phyloP scores from a whole-genome alignment of 2,329 filamentous ascomycete species.

The Diaporthe longicolla region DNA sequence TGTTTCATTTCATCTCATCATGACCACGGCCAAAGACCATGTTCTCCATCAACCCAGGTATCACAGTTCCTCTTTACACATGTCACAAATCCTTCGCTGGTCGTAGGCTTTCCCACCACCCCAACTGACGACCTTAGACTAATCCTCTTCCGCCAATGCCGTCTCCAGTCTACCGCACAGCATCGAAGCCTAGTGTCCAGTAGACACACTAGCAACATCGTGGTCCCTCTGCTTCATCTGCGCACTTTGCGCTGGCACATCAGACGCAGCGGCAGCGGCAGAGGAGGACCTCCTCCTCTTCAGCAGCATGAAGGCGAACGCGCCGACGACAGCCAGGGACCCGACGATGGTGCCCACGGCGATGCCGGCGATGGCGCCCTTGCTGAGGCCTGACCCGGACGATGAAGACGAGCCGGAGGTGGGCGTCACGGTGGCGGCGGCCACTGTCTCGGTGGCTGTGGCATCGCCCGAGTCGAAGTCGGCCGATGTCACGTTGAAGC shows the following conservation, averaged over 20 bases:
- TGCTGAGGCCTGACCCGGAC: slow-evolving; percentile 46
- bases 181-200: not conserved
- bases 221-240: slow-evolving; percentile 12
- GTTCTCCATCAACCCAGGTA: not conserved
- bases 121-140: not conserved
- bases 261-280: not conserved
- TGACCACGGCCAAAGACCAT: not conserved
- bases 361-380: slow-evolving; percentile 55
- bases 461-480: slow-evolving; percentile 49
- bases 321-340: slow-evolving; percentile 49
- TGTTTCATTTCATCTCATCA: not conserved
- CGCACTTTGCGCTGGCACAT: not conserved
- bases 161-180: not conserved
- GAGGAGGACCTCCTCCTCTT: slow-evolving; percentile 34
- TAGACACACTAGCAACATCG: slow-evolving; percentile 34
- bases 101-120: too few species aligned
- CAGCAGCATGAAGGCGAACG: slow-evolving; percentile 50
- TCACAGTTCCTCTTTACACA: not conserved
- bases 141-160: not conserved
- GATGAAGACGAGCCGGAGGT: slow-evolving; percentile 15
- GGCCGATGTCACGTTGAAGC: slow-evolving; percentile 54
- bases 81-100: too few species aligned
- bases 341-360: slow-evolving; percentile 53
- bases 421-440: slow-evolving; percentile 3
- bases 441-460: slow-evolving; percentile 44